Conservation (phyloP, 1,284 basidiomycete species). For the Sporisorium sorghi region DNA sequence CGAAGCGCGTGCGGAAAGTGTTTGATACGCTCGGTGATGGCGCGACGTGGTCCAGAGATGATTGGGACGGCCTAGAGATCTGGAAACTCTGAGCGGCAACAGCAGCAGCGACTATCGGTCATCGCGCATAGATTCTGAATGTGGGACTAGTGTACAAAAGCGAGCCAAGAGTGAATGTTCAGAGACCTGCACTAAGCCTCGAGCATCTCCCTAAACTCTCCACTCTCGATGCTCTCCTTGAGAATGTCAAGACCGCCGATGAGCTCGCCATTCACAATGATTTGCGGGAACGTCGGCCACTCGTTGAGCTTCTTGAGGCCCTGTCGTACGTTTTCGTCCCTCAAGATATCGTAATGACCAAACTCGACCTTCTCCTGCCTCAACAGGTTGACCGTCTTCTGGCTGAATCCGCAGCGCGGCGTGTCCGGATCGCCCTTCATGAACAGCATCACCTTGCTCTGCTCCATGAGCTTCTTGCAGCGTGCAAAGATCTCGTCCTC, state of each 20-base stretch:
- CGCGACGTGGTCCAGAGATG: slow-evolving; percentile 74
- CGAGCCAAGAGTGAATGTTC: too few relatives aligned
- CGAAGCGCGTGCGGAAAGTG: slow-evolving; percentile 75
- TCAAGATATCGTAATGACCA: slow-evolving; percentile 80
- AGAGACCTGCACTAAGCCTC: slow-evolving; percentile 30
- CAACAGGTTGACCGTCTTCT: slow-evolving; percentile 78
- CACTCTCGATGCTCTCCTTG: slow-evolving; percentile 71
- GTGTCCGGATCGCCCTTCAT: slow-evolving; percentile 94
- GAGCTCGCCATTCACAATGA: slow-evolving; percentile 79
- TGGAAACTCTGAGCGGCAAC: slow-evolving; percentile 73
- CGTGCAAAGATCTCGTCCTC: slow-evolving; percentile 77
- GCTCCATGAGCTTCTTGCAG: slow-evolving; percentile 77
- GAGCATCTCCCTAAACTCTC: slow-evolving; percentile 78
- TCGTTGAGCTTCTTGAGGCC: slow-evolving; percentile 86
- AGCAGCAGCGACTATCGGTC: too few relatives aligned
- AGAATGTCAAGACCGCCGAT: slow-evolving; percentile 75
- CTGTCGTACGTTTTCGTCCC: slow-evolving; percentile 79
- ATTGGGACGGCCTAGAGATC: slow-evolving; percentile 82
- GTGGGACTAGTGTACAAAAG: slow-evolving; percentile 38
- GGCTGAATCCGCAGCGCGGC: slow-evolving; percentile 79
- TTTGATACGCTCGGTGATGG: slow-evolving; percentile 74
- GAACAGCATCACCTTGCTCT: slow-evolving; percentile 83
- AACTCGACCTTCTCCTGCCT: slow-evolving; percentile 76
- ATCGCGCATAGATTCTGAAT: neutral
- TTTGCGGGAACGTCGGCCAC: slow-evolving; percentile 80